Evolutionary conservation across 495 filamentous ascomycete genomes (phyloP), one percentile per base, ranked within the genome.

Genomic region (Venustampulla echinocandica): DNA sequence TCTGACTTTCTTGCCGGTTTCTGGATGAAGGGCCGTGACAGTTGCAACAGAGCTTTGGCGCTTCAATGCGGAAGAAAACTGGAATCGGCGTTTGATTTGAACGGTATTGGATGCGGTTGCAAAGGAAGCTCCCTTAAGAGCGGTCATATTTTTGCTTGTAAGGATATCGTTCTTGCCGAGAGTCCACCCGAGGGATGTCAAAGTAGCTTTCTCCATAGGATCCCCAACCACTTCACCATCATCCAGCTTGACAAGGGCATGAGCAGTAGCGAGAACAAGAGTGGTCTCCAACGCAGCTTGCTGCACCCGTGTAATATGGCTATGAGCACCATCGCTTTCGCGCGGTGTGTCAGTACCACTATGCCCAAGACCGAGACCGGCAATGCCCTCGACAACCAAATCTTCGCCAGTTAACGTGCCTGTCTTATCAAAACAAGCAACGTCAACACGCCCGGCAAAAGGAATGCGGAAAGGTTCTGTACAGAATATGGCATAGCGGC

Each of bases 391-490:
- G 22, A 99, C 92, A 4, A 97, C 88, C 33, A 99, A 70, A 65
- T 99, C 93, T 57, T 99, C 92, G 21, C 92, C 92, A 34, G 92
- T 99, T 40, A 99, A 65, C 3, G 92, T 99, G 35, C 92, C 92
- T 18, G 92, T 99, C 69, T 99, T 99, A 64, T 99, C 92, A 56
- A 99, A 99, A 71, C 92, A 99, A 38, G 90, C 90, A 35, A 99
- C 76, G 64, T 99, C 92, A 40, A 99, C 84, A 47, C 92, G 83
- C 28, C 92, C 92, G 53, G 93, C 92, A 50, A 85, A 97, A 0
- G 92, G 92, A 64, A 99, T 99, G n/a, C 92, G 79, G 78, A 99
- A 99, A 25, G 92, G 92, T 63, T 99, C 92, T 6, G 92, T 99
- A 61, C 92, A 99, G 71, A 93, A 99, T 60, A 99, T 97, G 17